These are phyloP conservation scores for Fusarium sp. DNA, from an alignment of 2,329 filamentous ascomycete species.

Conservation along the genomic window DNA sequence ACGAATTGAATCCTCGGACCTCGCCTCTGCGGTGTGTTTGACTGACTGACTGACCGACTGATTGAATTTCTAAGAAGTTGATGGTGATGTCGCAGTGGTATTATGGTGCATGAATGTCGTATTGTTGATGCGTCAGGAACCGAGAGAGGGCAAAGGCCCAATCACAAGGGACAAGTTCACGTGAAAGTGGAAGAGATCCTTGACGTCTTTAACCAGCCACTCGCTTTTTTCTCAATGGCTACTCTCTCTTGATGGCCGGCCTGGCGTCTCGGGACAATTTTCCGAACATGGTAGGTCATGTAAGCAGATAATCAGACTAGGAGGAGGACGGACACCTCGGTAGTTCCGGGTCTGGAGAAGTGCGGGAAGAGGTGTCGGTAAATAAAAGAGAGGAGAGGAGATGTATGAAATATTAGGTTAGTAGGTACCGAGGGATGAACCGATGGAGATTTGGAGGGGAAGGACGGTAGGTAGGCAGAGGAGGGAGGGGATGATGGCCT, in stretches of 20 bases:
- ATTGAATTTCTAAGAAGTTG: conserved; percentile 1
- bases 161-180: conserved; percentile 26
- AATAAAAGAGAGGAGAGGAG: neutral
- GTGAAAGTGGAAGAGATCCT: conserved; percentile 26
- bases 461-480: neutral
- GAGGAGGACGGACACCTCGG: conserved; percentile 19
- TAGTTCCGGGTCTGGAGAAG: conserved; percentile 22
- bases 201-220: conserved; percentile 32
- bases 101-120: neutral
- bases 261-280: conserved; percentile 26
- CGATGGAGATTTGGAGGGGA: neutral
- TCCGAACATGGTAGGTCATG: conserved; percentile 31
- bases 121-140: conserved; percentile 1
- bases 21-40: conserved; percentile 27
- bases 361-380: conserved; percentile 14
- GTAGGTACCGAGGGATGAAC: neutral
- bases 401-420: neutral
- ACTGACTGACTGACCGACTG: neutral
- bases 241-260: neutral
- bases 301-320: neutral
- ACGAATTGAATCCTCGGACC: conserved; percentile 40
- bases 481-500: neutral
- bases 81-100: conserved; percentile 14
- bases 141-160: neutral
- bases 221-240: conserved; percentile 28